phyloP scores from a whole-genome alignment of 1,284 basidiomycete species.

The Ceratobasidium sp. region DNA sequence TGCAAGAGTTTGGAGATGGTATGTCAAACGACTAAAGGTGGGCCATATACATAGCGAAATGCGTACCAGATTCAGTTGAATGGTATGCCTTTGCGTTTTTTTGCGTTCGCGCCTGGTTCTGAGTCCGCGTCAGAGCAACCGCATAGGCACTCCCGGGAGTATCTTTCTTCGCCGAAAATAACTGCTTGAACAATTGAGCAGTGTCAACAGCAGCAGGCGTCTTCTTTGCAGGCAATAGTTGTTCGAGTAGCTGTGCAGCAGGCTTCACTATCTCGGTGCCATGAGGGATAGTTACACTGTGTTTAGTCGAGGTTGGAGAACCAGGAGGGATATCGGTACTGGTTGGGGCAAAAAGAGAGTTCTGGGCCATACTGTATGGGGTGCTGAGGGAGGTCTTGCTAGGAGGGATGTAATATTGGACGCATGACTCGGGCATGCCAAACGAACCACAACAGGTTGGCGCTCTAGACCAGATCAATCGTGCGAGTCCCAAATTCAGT shows the following conservation, averaged over 20 bases:
- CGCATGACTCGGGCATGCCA: too few species aligned
- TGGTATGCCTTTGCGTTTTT: conserved; percentile 31
- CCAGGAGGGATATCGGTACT: conserved; percentile 19
- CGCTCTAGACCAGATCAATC: too few species aligned
- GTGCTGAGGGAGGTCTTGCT: too few species aligned
- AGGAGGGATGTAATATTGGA: too few species aligned
- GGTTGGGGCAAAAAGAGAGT: conserved; percentile 31
- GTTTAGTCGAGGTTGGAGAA: background rate
- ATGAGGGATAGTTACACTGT: conserved; percentile 13
- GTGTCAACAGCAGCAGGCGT: conserved; percentile 5
- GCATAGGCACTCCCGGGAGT: background rate
- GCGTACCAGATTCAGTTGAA: conserved; percentile 30
- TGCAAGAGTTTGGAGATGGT: background rate
- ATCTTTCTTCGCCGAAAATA: background rate
- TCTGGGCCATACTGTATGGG: background rate
- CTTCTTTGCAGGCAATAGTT: conserved; percentile 1
- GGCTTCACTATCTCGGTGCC: background rate
- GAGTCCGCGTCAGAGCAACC: background rate
- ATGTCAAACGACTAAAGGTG: background rate
- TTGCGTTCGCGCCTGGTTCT: conserved; percentile 23
- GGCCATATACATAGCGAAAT: too few species aligned
- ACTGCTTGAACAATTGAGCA: conserved; percentile 23
- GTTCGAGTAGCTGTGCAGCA: conserved; percentile 18
- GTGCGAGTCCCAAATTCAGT: too few species aligned
- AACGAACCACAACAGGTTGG: too few species aligned